These are phyloP conservation scores for Casaregolazyma suthepensis DNA, from an alignment of 1,139 yeast species.

Conservation along the genomic window DNA sequence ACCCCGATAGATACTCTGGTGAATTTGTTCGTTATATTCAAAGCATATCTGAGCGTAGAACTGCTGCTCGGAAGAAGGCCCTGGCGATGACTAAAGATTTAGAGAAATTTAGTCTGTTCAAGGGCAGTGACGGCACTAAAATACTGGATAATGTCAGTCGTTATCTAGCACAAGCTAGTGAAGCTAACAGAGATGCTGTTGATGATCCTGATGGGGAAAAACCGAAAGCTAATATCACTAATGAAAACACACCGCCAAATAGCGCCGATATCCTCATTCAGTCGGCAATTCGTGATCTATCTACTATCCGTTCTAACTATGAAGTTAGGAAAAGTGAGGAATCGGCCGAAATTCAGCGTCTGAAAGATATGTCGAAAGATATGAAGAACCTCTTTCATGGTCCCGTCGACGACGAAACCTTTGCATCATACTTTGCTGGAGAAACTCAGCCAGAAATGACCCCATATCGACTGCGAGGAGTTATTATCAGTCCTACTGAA, in stretches of 20 bases:
- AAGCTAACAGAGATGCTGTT: not conserved
- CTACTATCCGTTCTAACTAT: conserved; percentile 12
- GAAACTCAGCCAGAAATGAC: conserved; percentile 17
- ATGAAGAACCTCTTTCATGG: conserved; percentile 16
- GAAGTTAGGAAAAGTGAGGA: conserved; percentile 10
- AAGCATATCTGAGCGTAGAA: conserved; percentile 16
- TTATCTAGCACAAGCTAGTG: conserved; percentile 17
- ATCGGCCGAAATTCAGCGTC: conserved; percentile 7
- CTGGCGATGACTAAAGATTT: conserved; percentile 16
- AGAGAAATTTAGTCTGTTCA: conserved; percentile 17
- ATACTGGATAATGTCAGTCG: conserved; percentile 29
- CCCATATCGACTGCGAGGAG: conserved; percentile 24
- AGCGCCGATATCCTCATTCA: not conserved
- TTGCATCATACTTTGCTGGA: conserved; percentile 16
- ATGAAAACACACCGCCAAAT: not conserved
- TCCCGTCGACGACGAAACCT: conserved; percentile 10
- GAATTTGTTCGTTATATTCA: conserved; percentile 25
- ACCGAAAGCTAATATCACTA: not conserved
- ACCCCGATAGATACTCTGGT: conserved; percentile 42
- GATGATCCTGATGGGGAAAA: not conserved
- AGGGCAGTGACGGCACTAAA: conserved; percentile 34
- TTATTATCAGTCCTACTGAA: conserved; percentile 27
- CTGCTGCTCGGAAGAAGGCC: conserved; percentile 24
- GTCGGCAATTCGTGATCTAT: conserved; percentile 12
- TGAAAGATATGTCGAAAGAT: conserved; percentile 10